Percentiles rank a stretch among this genome's conserved stretches.
Evolutionary conservation across 352 stramenopile genomes (phyloP).

Genomic region (Phytophthora melonis): DNA sequence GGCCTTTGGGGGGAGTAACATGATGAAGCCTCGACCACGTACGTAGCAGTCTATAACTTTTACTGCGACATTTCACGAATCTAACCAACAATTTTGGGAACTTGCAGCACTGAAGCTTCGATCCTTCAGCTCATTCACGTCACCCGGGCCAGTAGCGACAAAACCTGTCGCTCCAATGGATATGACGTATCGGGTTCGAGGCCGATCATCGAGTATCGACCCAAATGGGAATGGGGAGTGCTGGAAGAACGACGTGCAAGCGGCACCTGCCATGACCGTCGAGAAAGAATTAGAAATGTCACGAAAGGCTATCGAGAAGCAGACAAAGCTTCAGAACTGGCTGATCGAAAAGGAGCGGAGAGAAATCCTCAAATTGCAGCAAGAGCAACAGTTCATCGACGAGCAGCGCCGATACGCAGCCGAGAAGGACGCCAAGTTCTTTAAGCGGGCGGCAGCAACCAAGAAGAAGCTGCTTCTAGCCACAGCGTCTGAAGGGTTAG

Average conservation of each 20-base stretch:
- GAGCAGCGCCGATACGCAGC: slow-evolving; percentile 65
- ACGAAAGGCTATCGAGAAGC: slow-evolving; percentile 90
- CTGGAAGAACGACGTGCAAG: slow-evolving; percentile 59
- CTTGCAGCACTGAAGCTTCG: slow-evolving; percentile 29
- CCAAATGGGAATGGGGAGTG: slow-evolving; percentile 34
- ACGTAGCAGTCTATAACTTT: slow-evolving; percentile 17
- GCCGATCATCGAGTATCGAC: slow-evolving; percentile 50
- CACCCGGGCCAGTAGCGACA: slow-evolving; percentile 10
- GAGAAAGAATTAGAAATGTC: slow-evolving; percentile 75
- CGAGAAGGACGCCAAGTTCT: slow-evolving; percentile 85
- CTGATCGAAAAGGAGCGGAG: slow-evolving; percentile 90
- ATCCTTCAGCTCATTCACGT: slow-evolving; percentile 43
- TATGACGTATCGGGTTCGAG: slow-evolving; percentile 72
- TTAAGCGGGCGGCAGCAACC: slow-evolving; percentile 71
- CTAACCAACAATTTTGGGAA: slow-evolving; percentile 14
- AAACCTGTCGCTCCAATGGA: slow-evolving; percentile 42
- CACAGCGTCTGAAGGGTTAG: not conserved
- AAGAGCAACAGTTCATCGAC: slow-evolving; percentile 83
- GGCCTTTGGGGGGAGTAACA: slow-evolving; percentile 2
- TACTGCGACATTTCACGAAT: not conserved
- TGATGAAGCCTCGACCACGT: slow-evolving; percentile 40
- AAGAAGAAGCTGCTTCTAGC: slow-evolving; percentile 69
- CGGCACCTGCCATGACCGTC: slow-evolving; percentile 42
- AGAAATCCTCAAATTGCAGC: slow-evolving; percentile 83
- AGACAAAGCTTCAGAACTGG: slow-evolving; percentile 91